These are phyloP conservation scores for Umbellularia californica DNA, from an alignment of 164 flowering plant genomes.

Conservation along the genomic window DNA sequence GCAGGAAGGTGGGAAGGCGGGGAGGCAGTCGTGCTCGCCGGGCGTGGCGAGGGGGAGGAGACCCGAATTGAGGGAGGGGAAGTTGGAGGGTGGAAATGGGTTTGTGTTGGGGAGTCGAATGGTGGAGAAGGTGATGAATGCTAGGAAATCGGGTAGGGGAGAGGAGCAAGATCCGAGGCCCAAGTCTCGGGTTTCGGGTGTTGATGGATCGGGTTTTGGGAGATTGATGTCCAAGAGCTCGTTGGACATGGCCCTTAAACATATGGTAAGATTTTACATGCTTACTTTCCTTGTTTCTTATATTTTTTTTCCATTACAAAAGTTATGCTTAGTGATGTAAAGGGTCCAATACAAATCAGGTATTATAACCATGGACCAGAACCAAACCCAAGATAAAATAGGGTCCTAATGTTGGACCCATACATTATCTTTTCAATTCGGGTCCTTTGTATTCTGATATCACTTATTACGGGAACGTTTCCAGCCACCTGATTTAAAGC, in stretches of 20 bases:
- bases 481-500: no score
- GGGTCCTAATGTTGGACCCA: neutral
- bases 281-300: neutral
- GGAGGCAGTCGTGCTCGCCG: slow-evolving; percentile 45
- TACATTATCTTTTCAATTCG: no score
- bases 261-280: slow-evolving; percentile 24
- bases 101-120: slow-evolving; percentile 48
- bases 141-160: slow-evolving; percentile 30
- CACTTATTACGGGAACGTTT: no score
- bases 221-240: slow-evolving; percentile 27
- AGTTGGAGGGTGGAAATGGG: slow-evolving; percentile 18
- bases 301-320: neutral
- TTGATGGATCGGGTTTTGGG: slow-evolving; percentile 27
- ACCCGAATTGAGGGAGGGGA: slow-evolving; percentile 6
- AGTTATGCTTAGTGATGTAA: neutral
- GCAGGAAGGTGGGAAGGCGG: slow-evolving; percentile 11
- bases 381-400: neutral
- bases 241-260: slow-evolving; percentile 30
- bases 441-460: no score
- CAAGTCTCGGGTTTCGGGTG: slow-evolving; percentile 13
- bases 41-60: slow-evolving; percentile 38
- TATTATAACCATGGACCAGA: neutral
- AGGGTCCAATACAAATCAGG: neutral
- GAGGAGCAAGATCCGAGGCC: slow-evolving; percentile 28
- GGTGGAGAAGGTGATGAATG: slow-evolving; percentile 71